These are phyloP conservation scores for Fomitopsis pinicola DNA, from an alignment of 1,284 basidiomycete species.

Conservation along the genomic window DNA sequence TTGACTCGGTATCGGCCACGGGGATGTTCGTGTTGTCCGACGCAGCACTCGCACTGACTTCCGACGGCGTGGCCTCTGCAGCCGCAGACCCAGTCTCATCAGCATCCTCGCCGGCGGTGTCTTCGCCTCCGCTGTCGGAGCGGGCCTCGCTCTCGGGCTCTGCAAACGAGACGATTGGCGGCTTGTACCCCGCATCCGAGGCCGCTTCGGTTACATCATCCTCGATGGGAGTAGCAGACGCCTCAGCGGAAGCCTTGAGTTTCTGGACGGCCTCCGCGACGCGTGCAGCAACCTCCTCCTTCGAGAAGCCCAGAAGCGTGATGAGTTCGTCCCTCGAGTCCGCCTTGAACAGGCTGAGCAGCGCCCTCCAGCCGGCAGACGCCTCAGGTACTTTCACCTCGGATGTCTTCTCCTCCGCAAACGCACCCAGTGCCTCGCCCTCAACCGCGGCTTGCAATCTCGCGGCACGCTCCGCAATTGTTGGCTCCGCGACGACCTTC, in stretches of 20 bases:
- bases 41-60: slow-evolving; percentile 57
- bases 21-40: slow-evolving; percentile 66
- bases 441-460: slow-evolving; percentile 70
- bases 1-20: slow-evolving; percentile 68
- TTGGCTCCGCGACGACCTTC: slow-evolving; percentile 74
- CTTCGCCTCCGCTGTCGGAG: slow-evolving; percentile 29
- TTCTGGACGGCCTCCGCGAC: slow-evolving; percentile 82
- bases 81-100: slow-evolving; percentile 41
- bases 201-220: slow-evolving; percentile 39
- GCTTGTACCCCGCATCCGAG: slow-evolving; percentile 36
- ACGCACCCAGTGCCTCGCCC: slow-evolving; percentile 53
- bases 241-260: slow-evolving; percentile 47
- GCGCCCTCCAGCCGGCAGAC: slow-evolving; percentile 82
- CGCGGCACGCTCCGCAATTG: slow-evolving; percentile 75
- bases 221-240: slow-evolving; percentile 19
- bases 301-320: slow-evolving; percentile 89
- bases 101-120: slow-evolving; percentile 31
- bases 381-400: slow-evolving; percentile 34
- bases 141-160: slow-evolving; percentile 53
- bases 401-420: slow-evolving; percentile 58
- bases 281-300: slow-evolving; percentile 76
- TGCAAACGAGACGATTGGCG: slow-evolving; percentile 73
- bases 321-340: slow-evolving; percentile 90
- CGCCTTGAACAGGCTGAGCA: slow-evolving; percentile 85
- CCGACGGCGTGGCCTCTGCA: slow-evolving; percentile 64